phyloP scores from a whole-genome alignment of 768 basidiomycete species.

The Tulasnella sp. region DNA sequence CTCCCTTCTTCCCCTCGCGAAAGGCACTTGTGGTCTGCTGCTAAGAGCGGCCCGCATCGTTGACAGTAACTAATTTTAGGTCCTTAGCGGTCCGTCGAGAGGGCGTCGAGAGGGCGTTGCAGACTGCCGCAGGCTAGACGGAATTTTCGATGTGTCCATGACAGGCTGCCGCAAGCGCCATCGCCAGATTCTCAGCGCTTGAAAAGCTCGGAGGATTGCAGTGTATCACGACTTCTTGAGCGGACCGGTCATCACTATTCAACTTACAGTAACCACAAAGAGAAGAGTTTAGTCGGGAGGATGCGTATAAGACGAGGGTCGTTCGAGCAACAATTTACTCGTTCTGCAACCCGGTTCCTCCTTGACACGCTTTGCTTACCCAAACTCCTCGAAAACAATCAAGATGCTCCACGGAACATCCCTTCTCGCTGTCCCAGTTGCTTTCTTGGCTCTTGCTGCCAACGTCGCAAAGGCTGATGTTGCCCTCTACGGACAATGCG shows the following conservation, averaged over 20 bases:
- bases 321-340: background rate
- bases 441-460: background rate
- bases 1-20: background rate
- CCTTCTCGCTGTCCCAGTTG: background rate
- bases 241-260: background rate
- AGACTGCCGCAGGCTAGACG: background rate
- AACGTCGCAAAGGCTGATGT: background rate
- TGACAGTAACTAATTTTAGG: background rate
- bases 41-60: background rate
- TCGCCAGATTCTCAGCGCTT: background rate
- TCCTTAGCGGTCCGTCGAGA: background rate
- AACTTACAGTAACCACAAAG: background rate
- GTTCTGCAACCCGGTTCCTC: background rate
- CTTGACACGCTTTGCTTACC: background rate
- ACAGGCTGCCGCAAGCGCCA: background rate
- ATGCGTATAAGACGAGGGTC: background rate
- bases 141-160: background rate
- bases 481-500: conserved; percentile 4
- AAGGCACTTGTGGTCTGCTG: background rate
- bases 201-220: background rate
- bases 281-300: background rate
- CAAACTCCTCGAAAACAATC: background rate
- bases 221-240: background rate
- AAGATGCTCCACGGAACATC: conserved; percentile 9
- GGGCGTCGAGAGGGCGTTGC: background rate